phyloP scores from a whole-genome alignment of 1,139 yeast species.

The Sugiyamaella japonica region DNA sequence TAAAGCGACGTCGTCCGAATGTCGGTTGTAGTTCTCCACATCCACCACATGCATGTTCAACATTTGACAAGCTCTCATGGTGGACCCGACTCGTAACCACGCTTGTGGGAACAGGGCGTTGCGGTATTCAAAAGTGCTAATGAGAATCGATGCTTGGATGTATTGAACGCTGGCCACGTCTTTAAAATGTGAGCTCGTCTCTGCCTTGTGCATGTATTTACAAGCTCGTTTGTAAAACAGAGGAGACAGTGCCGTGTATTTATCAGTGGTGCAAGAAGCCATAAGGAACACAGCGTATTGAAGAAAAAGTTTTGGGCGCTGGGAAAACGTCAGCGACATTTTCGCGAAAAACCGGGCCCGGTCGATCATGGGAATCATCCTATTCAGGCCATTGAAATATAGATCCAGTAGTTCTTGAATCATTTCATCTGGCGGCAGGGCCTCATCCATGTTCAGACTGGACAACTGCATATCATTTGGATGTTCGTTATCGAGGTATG shows the following conservation, averaged over 20 bases:
- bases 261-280: slow-evolving; percentile 31
- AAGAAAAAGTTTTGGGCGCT: slow-evolving; percentile 33
- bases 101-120: slow-evolving; percentile 35
- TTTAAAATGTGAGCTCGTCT: slow-evolving; percentile 26
- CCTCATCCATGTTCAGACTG: slow-evolving; percentile 30
- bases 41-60: slow-evolving; percentile 31
- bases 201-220: slow-evolving; percentile 29
- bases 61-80: slow-evolving; percentile 33
- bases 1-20: neutral
- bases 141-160: slow-evolving; percentile 33
- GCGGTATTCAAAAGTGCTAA: slow-evolving; percentile 34
- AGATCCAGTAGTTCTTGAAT: slow-evolving; percentile 28
- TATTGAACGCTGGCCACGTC: slow-evolving; percentile 27
- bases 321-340: slow-evolving; percentile 19
- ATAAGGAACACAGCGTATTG: slow-evolving; percentile 36
- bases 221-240: slow-evolving; percentile 33
- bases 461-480: slow-evolving; percentile 14
- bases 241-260: slow-evolving; percentile 23
- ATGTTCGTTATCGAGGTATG: neutral
- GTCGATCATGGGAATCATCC: slow-evolving; percentile 30
- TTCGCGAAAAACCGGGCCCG: slow-evolving; percentile 25
- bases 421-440: slow-evolving; percentile 33
- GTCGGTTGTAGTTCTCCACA: slow-evolving; percentile 16
- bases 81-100: slow-evolving; percentile 38
- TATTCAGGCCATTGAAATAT: slow-evolving; percentile 28